Evolutionary conservation across 2,329 filamentous ascomycete species (phyloP), one percentile per base, ranked within the genome.

Genomic region (Ophiobolus disseminans): DNA sequence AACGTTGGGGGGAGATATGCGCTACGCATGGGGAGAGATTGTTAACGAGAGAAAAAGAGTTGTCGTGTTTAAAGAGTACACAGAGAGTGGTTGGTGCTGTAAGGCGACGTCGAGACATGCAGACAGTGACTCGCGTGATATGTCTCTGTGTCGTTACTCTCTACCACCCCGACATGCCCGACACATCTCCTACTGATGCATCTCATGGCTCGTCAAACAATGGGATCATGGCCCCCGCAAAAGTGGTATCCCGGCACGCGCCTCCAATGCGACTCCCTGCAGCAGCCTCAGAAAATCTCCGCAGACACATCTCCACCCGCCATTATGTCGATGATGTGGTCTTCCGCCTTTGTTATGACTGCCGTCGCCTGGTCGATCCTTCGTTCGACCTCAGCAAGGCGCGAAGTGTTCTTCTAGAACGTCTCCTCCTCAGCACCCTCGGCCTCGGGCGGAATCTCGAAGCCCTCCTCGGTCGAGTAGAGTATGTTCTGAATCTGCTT

Each of bases 401-500:
- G 25, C 42, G 22, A 26, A 26, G 20, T 40, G 48, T 26, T 32
- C 57, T 19, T 46, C 60, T 66, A 67, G 39, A 67, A 67, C 32
- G 66, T 70, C 82, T 94, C 89, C 74, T 92, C 87, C 71, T 92
- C 89, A 58, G 86, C 87, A 21, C 76, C 84, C 65, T 91, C 88
- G 17, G 80, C 84, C 73, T 94, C 90, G 40, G 86, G 86, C 5
- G 91, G 91, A 66, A 96, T 96, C 80, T 96, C 91, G 67, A 96
- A 96, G 25, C 78, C 78, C 60, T 80, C 78, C 66, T 99, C 94
- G 54, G 94, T 99, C 54, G 91, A 96, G 82, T 99, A 99, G 57
- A 99, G 82, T 70, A 97, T 97, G 25, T 85, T 86, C 79, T 99
- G 94, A 74, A 99, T 97, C 73, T 93, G 87, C 84, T 96, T 97